Base-by-base conservation (phyloP, 1,139 yeast species). In the Hemisphaericaspora xylofermentans region DNA sequence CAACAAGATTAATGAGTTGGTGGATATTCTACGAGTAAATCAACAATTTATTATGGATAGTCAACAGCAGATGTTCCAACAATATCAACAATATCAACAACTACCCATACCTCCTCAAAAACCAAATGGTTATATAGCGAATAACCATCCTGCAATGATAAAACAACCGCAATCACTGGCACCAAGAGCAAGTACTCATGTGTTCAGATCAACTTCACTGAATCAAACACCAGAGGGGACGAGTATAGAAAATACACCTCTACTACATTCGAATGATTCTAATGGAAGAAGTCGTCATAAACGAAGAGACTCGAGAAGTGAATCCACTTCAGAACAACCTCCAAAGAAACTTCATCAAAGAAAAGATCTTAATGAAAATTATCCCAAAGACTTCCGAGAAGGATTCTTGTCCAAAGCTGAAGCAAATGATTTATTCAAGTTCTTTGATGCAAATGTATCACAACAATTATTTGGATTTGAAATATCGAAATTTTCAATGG, bases 391-490 rank as follows among this genome's bases (percentile, higher is more conserved):
- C 43, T 72, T 71, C 49, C 53, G 77, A 10, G 59, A 63, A 38
- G 65, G 64, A 3, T 60, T 58, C 14, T 47, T 78, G 2, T 45
- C 66, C 1, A 53, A 62, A 29, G 64, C 59, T 1, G 75, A 81
- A 42, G 87, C 87, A 0, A 56, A 60, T 19, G 74, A 68, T 21
- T 61, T 82, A 13, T 78, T 82, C 45, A 50, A 56, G 6, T 78
- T 69, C 45, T 83, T 83, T 53, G 76, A 79, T 49, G 58, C 68
- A 3, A 73, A 80, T 43, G 79, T 82, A 16, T 69, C 85, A 0
- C 82, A 82, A 15, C 87, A 82, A 51, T 61, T 83, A 33, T 82
- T 81, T 61, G 88, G 88, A 1, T 83, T 82, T 57, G 81, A 76
- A 40, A 67, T 82, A 2, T 70, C 82, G 1, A 66, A 70, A 40